Conservation (phyloP, 208 protist species). For the Acanthamoeba culbertsoni region DNA sequence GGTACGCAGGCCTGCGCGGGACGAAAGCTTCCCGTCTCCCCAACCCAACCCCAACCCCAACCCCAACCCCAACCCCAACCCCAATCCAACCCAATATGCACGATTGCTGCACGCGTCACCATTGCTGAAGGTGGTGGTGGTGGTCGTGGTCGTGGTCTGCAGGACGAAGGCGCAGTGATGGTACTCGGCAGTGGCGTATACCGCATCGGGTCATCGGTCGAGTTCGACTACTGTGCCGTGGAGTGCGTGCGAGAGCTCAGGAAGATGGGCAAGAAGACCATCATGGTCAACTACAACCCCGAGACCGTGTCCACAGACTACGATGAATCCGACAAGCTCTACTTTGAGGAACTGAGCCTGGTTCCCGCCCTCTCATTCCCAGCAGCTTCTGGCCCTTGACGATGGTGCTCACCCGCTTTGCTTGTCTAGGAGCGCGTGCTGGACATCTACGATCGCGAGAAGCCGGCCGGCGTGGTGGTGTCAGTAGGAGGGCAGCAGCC, state of each 20-base stretch:
- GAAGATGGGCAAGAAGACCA: slow-evolving; percentile 87
- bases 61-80: too few relatives aligned
- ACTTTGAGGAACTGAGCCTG: slow-evolving; percentile 97
- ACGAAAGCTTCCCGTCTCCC: too few relatives aligned
- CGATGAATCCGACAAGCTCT: slow-evolving; percentile 91
- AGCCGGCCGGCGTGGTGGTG: slow-evolving; percentile 90
- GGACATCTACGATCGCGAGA: slow-evolving; percentile 95
- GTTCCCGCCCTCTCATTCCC: background rate
- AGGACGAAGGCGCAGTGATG: slow-evolving; percentile 78
- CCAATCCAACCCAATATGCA: too few relatives aligned
- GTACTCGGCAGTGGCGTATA: slow-evolving; percentile 97
- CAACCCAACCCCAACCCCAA: background rate
- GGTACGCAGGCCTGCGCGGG: too few relatives aligned
- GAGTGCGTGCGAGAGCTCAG: slow-evolving; percentile 92
- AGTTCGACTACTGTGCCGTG: slow-evolving; percentile 98
- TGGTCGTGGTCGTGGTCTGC: background rate
- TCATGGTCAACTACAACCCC: slow-evolving; percentile 99
- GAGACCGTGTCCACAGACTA: slow-evolving; percentile 89
- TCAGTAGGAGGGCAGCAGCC: slow-evolving; percentile 94
- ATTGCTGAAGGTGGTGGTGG: too few relatives aligned
- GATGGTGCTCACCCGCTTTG: slow-evolving; percentile 90
- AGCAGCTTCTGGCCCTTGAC: slow-evolving; percentile 93
- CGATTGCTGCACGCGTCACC: too few relatives aligned
- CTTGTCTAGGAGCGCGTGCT: slow-evolving; percentile 91
- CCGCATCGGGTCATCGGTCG: slow-evolving; percentile 96